These are phyloP conservation scores for Canna indica DNA, from an alignment of 176 grass and related monocot species.

Conservation along the genomic window DNA sequence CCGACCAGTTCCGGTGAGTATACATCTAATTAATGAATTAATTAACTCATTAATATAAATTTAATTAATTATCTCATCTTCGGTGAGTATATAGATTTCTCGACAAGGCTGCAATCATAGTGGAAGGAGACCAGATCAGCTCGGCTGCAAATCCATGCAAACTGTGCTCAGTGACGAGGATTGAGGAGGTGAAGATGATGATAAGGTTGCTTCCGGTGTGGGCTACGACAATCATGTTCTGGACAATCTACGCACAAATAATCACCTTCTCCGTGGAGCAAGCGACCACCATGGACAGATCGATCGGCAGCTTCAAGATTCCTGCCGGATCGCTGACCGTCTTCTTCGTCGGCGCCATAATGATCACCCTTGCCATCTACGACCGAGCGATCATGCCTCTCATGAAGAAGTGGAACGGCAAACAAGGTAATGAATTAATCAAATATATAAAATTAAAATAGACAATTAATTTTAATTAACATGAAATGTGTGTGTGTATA, in stretches of 20 bases:
- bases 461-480: too few relatives aligned
- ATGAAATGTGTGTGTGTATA: too few relatives aligned
- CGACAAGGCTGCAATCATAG: constrained; percentile 58
- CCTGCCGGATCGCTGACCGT: constrained; percentile 62
- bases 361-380: constrained; percentile 58
- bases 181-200: constrained; percentile 92
- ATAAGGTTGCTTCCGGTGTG: constrained; percentile 61
- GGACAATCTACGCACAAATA: constrained; percentile 77
- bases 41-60: background rate
- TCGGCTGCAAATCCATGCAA: constrained; percentile 46
- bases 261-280: constrained; percentile 92
- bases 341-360: constrained; percentile 60
- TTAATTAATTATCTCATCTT: background rate
- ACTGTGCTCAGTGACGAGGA: constrained; percentile 51
- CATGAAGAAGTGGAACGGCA: constrained; percentile 31
- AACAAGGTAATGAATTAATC: constrained; percentile 11
- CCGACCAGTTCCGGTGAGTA: constrained; percentile 42
- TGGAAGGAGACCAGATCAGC: constrained; percentile 38
- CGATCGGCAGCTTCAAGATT: constrained; percentile 49
- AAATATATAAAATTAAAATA: too few relatives aligned
- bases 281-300: constrained; percentile 72
- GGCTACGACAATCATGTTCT: constrained; percentile 88
- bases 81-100: constrained; percentile 26
- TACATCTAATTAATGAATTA: background rate
- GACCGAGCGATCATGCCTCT: constrained; percentile 60